Evolutionary conservation across 768 basidiomycete species (phyloP).

Genomic region (Ramaria sp.): DNA sequence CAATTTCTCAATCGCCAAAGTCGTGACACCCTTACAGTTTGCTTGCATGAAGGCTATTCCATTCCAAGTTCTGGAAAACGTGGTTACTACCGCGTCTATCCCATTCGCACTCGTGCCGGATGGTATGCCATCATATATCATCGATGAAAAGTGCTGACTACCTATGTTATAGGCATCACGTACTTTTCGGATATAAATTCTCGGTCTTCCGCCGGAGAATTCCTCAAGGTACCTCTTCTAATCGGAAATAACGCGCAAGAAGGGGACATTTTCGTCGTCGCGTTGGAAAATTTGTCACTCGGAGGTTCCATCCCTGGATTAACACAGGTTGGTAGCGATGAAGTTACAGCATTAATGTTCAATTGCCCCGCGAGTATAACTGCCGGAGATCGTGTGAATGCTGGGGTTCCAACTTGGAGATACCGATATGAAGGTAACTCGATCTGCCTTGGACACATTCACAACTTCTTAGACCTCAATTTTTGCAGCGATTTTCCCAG

Average conservation of each 20-base stretch:
- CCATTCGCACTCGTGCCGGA: conserved; percentile 3
- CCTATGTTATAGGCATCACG: neutral
- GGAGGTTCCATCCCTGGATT: conserved; percentile 4
- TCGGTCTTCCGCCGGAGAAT: conserved; percentile 1
- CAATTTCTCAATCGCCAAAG: neutral
- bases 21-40: neutral
- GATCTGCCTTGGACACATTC: neutral
- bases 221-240: conserved; percentile 2
- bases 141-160: neutral
- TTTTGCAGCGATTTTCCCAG: conserved; percentile 4
- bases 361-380: conserved; percentile 4
- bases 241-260: conserved; percentile 7
- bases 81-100: conserved; percentile 14
- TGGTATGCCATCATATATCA: neutral
- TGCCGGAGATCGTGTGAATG: neutral
- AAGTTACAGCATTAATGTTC: neutral
- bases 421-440: conserved; percentile 6
- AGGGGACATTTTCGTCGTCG: conserved; percentile 6
- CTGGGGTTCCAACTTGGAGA: conserved; percentile 2
- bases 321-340: conserved; percentile 4
- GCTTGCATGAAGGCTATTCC: conserved; percentile 5
- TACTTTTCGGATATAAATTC: conserved; percentile 5
- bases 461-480: neutral
- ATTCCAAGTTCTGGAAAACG: conserved; percentile 11
- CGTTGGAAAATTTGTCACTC: neutral